Base-by-base conservation (phyloP, 2,329 filamentous ascomycete genomes). In the Aspergillus terreus region DNA sequence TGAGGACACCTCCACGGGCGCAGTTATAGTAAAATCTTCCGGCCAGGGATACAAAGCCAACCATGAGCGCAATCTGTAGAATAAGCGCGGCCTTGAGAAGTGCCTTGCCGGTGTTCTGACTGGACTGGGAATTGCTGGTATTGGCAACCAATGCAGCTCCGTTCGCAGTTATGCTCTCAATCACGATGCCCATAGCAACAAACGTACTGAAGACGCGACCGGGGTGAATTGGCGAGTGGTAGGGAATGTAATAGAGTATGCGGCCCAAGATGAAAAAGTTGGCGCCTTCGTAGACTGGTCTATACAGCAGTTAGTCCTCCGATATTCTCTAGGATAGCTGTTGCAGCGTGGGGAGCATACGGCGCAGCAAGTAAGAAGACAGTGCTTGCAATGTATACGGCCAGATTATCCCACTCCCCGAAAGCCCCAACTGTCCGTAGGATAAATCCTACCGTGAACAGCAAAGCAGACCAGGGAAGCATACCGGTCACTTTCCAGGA, bases 161-260 rank as follows among this genome's bases (percentile, higher is more conserved):
- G 46, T 78, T 78, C 5, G 70, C 77, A 17, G 79, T 80, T 2
- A 83, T 67, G 7, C 53, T 53, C 49, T 73, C 73, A 36, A 84
- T 75, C 0, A 76, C 66, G 2, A 69, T 63, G 35, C 83, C 79
- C 9, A 81, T 69, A 1, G 76, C 68, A 33, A 85, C 68, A 55
- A 85, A 81, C 3, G 76, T 77, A 55, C 82, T 85, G 57, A 85
- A 80, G 4, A 85, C 73, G 3, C 80, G 75, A 3, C 79, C 80
- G 0, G 80, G 80, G 56, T 82, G 79, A 32, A 82, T 74, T 1
- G 71, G 70, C 1, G 65, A 63, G 36, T 77, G 72, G 52, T 82
- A 82, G 3, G 78, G 67, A 2, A 71, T 64, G 46, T 76, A 73
- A 50, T 74, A 74, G 0, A 83, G 67, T n/a, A 81, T 73, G 25